Evolutionary conservation across 2,329 filamentous ascomycete species (phyloP), one percentile per base, ranked within the genome.

Genomic region (Stemphylium vesicarium): DNA sequence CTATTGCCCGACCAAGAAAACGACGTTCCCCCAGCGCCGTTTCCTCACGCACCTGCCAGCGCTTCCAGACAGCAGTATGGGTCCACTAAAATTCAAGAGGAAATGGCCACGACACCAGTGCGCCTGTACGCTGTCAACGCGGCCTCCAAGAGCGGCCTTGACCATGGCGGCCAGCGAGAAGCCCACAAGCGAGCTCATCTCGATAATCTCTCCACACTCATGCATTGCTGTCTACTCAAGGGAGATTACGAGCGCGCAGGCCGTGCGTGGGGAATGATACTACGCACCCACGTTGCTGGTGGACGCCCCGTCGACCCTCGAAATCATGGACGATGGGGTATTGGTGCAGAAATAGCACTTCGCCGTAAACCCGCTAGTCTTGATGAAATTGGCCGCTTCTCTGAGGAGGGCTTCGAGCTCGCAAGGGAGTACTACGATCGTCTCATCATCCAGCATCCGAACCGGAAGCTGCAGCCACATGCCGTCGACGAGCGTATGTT

Each of bases 281-380:
- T 92, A 41, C 84, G 88, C 43, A 82, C 85, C 41, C 84, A 82
- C 44, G 78, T 87, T 20, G 69, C 77, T 53, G 86, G 85, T 31
- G 64, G 65, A 3, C 73, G 75, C 42, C 77, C 78, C 6, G 80
- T 93, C 16, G 91, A 96, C 70, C 74, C 94, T 42, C 84, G 92
- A 35, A 80, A 80, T 16, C 82, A 88, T 66, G 84, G 85, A 32
- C 83, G 89, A 61, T 97, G 93, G 94, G 88, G 88, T 12, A 83
- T 96, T 39, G 92, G 91, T 0, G 91, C 91, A 2, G 93, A 96
- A 76, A 85, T 97, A 16, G 77, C 96, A 51, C 86, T 96, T 77
- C 84, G 89, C 13, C 75, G 75, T 59, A 73, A 54, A 16, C 41
- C 62, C 26, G 26, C 9, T 29, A 11, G 26, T 11, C 26, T 2